Evolutionary conservation across 345 rosid genomes (phyloP), one percentile per base, ranked within the genome.

Genomic region (Carallia brachiata): DNA sequence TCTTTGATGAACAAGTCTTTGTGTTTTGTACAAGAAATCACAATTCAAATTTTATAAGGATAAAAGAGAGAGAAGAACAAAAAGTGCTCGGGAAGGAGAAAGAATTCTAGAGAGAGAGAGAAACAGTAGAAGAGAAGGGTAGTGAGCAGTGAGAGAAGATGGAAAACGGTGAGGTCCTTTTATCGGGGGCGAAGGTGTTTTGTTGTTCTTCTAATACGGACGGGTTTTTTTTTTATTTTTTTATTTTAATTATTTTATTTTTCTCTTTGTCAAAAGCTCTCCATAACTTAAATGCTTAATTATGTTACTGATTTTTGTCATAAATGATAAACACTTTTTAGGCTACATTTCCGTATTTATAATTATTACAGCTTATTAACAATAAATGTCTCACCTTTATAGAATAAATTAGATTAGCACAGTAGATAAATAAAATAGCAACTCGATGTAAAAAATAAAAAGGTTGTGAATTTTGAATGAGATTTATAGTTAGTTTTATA

Each of bases 151-250:
- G 50, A 44, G 50, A 50, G 16, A 23, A 69, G 67, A n/a, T 28
- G 68, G 68, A 65, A 48, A 17, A 54, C 27, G 52, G 36, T 59
- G 66, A 54, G 63, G 75, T 68, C 72, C 8, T 74, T 74, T 81
- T 79, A 70, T 73, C 55, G 82, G 71, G 52, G 80, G 67, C 74
- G 19, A 30, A 39, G 30, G 68, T 62, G 60, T 58, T 73, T 67
- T 39, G 67, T 68, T 75, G 87, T 83, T 72, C 86, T 78, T 76
- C 70, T 61, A 67, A 71, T 57, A 74, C 55, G 65, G 80, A 67
- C 71, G 70, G 52, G 7, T 27, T 5, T 34, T 40, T n/a, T n/a
- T 36, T 18, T n/a, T n/a, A n/a, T n/a, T 6, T 34, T 36, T 40
- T 54, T 39, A 9, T 17, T 16, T 40, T 44, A 40, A 37, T 6